Percentiles rank a stretch among this genome's conserved stretches.
Evolutionary conservation across 257 asterid genomes (phyloP).

Genomic region (Solanum lycopersicoides): DNA sequence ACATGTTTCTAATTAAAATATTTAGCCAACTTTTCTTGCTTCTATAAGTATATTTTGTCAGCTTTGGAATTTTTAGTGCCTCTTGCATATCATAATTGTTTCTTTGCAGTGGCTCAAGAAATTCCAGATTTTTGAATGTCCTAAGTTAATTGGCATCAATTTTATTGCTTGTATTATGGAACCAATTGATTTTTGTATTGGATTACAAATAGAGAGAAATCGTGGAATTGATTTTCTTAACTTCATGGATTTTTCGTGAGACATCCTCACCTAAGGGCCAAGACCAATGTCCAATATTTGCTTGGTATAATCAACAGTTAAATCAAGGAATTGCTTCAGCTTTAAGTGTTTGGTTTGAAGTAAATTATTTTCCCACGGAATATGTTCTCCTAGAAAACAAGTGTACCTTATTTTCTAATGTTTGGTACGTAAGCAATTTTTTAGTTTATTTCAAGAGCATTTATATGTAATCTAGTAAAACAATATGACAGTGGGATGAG

Average conservation of each 20-base stretch:
- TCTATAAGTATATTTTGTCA: not conserved
- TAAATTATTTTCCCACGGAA: not conserved
- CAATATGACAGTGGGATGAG: not conserved
- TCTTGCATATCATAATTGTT: not conserved
- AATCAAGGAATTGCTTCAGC: not conserved
- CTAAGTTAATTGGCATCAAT: not conserved
- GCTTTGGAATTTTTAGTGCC: not conserved
- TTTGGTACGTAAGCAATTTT: not conserved
- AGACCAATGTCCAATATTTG: not conserved
- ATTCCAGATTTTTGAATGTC: not conserved
- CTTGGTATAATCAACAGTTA: not conserved
- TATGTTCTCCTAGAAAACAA: not conserved
- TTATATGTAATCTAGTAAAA: not conserved
- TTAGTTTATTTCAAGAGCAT: not conserved
- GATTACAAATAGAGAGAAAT: not conserved
- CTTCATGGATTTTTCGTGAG: not conserved
- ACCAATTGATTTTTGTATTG: not conserved
- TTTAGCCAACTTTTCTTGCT: not conserved
- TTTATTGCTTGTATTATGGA: not conserved
- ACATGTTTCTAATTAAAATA: not conserved
- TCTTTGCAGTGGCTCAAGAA: not conserved
- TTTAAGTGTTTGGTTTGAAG: not conserved
- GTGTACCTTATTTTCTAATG: not conserved
- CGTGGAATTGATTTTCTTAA: not conserved
- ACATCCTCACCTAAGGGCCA: not conserved